Evolutionary conservation across 495 filamentous ascomycete genomes (phyloP).

Genomic region (Trichoderma virens): DNA sequence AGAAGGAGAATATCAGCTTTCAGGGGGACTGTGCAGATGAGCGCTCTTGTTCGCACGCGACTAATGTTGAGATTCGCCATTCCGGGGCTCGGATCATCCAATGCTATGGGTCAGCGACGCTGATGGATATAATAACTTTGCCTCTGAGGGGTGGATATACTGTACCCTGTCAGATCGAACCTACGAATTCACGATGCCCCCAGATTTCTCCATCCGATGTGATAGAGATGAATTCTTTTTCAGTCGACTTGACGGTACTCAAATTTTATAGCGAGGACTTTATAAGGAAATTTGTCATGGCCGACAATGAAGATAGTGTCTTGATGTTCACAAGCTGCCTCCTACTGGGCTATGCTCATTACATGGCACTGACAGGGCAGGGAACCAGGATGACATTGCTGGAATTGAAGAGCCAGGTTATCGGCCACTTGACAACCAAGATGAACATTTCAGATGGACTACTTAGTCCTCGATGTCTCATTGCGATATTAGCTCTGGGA

Average conservation of each 20-base stretch:
- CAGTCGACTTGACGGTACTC: background rate
- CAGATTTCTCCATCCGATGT: background rate
- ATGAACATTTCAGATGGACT: background rate
- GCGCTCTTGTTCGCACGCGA: background rate
- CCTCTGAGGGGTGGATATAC: background rate
- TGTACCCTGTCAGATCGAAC: background rate
- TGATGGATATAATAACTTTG: background rate
- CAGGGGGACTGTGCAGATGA: background rate
- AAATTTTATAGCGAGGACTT: background rate
- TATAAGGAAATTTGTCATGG: background rate
- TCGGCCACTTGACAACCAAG: background rate
- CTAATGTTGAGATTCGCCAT: background rate
- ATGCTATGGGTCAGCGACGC: background rate
- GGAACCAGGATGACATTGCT: background rate
- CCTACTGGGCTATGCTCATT: background rate
- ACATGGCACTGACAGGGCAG: background rate
- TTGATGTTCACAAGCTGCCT: background rate
- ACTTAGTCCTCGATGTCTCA: background rate
- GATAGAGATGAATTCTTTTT: background rate
- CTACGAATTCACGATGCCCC: background rate
- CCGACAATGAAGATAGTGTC: background rate
- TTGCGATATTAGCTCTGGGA: background rate
- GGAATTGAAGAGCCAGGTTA: background rate
- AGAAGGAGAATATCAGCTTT: background rate
- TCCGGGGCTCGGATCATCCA: background rate